These are phyloP conservation scores for Termitomyces sp. DNA, from an alignment of 768 basidiomycete species.

Conservation along the genomic window DNA sequence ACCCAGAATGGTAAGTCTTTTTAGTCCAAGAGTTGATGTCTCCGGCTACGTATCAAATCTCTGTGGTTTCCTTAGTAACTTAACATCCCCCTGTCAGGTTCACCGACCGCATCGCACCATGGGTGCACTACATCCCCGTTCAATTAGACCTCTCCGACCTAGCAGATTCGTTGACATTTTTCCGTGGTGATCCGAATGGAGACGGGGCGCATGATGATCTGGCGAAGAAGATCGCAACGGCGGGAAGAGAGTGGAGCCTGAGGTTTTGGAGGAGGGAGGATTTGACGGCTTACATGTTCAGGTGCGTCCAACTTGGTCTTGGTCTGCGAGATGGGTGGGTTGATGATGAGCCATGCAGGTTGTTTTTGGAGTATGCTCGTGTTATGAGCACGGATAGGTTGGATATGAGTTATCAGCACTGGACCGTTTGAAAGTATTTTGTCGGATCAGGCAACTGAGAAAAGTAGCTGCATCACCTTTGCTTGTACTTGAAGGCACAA, in stretches of 20 bases:
- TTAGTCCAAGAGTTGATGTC: no score
- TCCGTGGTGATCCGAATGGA: neutral
- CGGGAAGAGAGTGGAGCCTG: conserved; percentile 55
- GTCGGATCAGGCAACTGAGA: neutral
- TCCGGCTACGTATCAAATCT: no score
- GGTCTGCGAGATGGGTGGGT: no score
- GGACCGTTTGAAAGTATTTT: no score
- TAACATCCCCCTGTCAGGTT: conserved; percentile 32
- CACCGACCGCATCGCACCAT: conserved; percentile 49
- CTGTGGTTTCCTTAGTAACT: neutral
- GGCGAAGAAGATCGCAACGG: conserved; percentile 51
- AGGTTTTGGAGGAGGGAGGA: conserved; percentile 60
- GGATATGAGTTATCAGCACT: conserved; percentile 29
- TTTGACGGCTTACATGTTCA: conserved; percentile 52
- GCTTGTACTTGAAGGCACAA: no score
- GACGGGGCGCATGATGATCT: conserved; percentile 34
- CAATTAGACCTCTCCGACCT: conserved; percentile 35
- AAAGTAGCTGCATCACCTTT: no score
- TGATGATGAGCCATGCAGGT: conserved; percentile 22
- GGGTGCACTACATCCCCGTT: conserved; percentile 73
- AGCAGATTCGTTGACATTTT: neutral
- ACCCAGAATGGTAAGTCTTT: conserved; percentile 55
- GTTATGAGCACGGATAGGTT: conserved; percentile 45
- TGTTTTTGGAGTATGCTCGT: conserved; percentile 52
- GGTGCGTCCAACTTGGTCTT: conserved; percentile 33